Conservation (phyloP, 306 rosid genomes). For the Rubus parviflorus region DNA sequence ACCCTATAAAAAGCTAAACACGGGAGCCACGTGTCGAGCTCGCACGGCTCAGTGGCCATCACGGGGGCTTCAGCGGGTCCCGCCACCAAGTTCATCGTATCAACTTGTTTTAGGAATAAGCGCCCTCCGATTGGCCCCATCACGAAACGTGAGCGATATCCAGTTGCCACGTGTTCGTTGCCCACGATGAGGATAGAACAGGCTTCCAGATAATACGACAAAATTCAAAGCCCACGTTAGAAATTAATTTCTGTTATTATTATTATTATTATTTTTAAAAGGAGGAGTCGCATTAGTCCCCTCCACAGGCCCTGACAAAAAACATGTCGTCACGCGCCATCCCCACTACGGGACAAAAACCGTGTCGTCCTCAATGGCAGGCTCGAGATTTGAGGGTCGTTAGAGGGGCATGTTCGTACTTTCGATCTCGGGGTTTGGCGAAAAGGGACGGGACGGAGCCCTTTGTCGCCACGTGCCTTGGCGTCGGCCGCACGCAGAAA, state of each 20-base stretch:
- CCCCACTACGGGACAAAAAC: constrained; percentile 57
- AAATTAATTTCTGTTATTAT: not conserved
- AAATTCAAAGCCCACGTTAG: constrained; percentile 38
- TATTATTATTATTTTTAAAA: not conserved
- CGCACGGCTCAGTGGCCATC: constrained; percentile 1
- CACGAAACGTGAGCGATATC: constrained; percentile 2
- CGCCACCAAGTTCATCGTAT: constrained; percentile 39
- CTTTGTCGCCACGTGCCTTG: constrained; percentile 83
- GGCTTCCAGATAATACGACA: constrained; percentile 59
- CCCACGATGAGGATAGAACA: constrained; percentile 28
- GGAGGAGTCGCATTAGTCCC: not conserved
- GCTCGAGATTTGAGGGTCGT: not conserved
- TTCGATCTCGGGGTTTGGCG: constrained; percentile 17
- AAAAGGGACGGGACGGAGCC: constrained; percentile 42
- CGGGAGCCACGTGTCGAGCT: constrained; percentile 34
- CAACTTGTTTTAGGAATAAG: constrained; percentile 35
- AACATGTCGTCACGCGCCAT: constrained; percentile 66
- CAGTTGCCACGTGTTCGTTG: constrained; percentile 43
- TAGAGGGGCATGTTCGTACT: constrained; percentile 28
- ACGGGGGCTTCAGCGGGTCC: constrained; percentile 27
- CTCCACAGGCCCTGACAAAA: constrained; percentile 48
- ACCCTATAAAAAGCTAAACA: not conserved
- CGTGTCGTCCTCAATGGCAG: constrained; percentile 45
- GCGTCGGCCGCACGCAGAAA: constrained; percentile 79
- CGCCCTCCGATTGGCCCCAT: constrained; percentile 28